Conservation (phyloP, 2,329 filamentous ascomycete species). For the Rhynchosporium agropyri region DNA sequence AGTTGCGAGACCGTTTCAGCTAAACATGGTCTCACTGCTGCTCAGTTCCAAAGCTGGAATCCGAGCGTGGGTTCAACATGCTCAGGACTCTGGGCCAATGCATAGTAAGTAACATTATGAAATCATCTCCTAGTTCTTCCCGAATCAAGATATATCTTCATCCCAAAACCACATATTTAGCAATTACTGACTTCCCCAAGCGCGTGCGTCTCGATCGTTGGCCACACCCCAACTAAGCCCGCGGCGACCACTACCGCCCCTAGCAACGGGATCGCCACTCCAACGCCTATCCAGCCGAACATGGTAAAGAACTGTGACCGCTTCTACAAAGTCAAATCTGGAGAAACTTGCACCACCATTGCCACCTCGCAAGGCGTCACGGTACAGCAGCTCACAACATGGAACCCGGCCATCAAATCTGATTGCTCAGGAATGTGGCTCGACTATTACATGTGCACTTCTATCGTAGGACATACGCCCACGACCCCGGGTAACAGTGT, state of each 20-base stretch:
- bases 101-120: not conserved
- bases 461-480: constrained; percentile 13
- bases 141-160: not conserved
- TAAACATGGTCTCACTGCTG: constrained; percentile 30
- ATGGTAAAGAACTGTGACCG: not conserved
- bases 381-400: not conserved
- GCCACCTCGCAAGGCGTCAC: constrained; percentile 2
- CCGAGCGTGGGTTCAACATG: constrained; percentile 37
- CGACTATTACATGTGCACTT: constrained; percentile 35
- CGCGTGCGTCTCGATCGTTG: constrained; percentile 32
- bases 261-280: not conserved
- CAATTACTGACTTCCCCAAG: constrained; percentile 20
- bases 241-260: constrained; percentile 10
- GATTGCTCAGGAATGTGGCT: constrained; percentile 36
- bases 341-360: constrained; percentile 13
- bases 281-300: not conserved
- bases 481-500: constrained; percentile 20
- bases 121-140: not conserved
- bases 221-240: constrained; percentile 10
- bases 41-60: constrained; percentile 41
- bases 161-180: too few relatives aligned
- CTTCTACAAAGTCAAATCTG: constrained; percentile 8
- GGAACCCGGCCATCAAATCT: constrained; percentile 1
- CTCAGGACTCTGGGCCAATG: constrained; percentile 32
- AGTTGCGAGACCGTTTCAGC: constrained; percentile 28